Evolutionary conservation across 208 protist species (phyloP), one percentile per base, ranked within the genome.

Genomic region (Wallacemonas sp.): DNA sequence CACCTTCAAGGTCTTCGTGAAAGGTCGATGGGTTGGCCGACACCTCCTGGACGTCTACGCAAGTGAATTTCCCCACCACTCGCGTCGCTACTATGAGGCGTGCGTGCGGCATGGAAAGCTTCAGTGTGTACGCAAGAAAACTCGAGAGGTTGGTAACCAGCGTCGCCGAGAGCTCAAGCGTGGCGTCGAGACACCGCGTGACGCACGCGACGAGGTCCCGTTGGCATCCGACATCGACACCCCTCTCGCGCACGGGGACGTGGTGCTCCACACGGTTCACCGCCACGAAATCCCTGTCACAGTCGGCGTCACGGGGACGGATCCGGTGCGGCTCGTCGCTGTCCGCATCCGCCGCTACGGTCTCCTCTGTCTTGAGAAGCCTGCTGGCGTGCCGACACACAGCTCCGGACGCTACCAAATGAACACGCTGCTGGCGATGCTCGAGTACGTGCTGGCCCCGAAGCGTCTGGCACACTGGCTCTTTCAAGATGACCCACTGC

Each of bases 251-350:
- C 68, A 93, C 24, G 86, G 92, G 23, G 92, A 99, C 66, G 46
- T 85, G 6, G 81, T 99, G 2, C 56, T 82, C 12, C 96, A 99
- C 72, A 81, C 74, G 0, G 76, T 98, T 8, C 97, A 99, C 68
- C 88, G 95, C 16, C 97, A 99, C 68, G 97, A 99, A 66, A 83
- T 97, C 5, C 95, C 95, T 0, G 84, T 98, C 0, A 49, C 64
- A 4, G 75, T 94, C 12, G 93, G 96, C 16, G 21, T 73, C 0
- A 66, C 63, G 17, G 89, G 86, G 21, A 60, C 80, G 1, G 89
- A 87, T 46, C 68, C 86, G 2, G 69, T 92, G 36, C 33, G 61
- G 26, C 48, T 93, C 26, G 65, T 80, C 2, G 74, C 78, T 0
- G 86, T 90, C 8, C 67, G 80, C 57, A 95, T 95, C 38, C 21